A percentile compares a stretch with the other conserved stretches of the same genome.
Evolutionary conservation across 1,284 basidiomycete genomes (phyloP).

Genomic region (Inonotus hispidus): DNA sequence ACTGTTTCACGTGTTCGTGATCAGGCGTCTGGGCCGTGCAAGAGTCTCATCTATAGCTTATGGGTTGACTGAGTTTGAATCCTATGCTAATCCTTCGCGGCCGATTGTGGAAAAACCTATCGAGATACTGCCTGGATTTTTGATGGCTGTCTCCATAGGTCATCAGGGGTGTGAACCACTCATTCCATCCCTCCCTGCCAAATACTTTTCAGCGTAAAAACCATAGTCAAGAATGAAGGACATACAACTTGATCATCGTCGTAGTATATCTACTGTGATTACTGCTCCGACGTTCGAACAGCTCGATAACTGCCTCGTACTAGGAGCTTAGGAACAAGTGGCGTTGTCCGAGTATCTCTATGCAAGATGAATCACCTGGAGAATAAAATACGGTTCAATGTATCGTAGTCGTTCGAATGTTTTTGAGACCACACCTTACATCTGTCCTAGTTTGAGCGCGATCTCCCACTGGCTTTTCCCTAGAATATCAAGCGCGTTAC

Average conservation of each 20-base stretch:
- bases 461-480: constrained; percentile 15
- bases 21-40: not conserved
- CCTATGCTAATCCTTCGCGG: not conserved
- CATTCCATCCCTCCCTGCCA: constrained; percentile 8
- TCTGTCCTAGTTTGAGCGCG: constrained; percentile 18
- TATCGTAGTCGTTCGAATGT: not conserved
- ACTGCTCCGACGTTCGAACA: constrained; percentile 64
- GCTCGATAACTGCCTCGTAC: constrained; percentile 45
- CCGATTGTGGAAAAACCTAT: not conserved
- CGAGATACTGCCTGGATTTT: not conserved
- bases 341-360: constrained; percentile 14
- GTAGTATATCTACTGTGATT: constrained; percentile 59
- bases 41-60: not conserved
- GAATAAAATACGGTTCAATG: not conserved
- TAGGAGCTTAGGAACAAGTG: constrained; percentile 56
- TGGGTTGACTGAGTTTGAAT: not conserved
- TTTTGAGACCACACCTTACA: constrained; percentile 17
- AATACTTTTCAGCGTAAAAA: not conserved
- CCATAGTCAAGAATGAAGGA: too few relatives aligned
- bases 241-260: constrained; percentile 39
- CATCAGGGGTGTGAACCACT: constrained; percentile 1
- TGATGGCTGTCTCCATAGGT: constrained; percentile 4
- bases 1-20: not conserved
- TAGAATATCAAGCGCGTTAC: constrained; percentile 20
- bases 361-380: constrained; percentile 54